phyloP scores from a whole-genome alignment of 1,284 basidiomycete species.

The Ceratobasidium sp. region DNA sequence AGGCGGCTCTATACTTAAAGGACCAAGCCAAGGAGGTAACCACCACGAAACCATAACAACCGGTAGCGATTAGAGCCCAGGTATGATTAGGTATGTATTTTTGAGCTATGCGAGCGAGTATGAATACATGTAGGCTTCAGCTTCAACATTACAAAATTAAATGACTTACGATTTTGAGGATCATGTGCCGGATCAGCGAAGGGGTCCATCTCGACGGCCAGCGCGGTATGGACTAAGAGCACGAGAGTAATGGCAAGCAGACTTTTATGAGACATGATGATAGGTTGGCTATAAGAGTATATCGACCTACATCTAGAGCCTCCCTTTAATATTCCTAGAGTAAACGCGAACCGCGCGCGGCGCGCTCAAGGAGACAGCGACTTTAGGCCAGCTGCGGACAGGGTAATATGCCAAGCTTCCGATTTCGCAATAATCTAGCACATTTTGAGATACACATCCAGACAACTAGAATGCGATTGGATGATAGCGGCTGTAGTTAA shows the following conservation, averaged over 20 bases:
- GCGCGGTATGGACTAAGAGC: neutral
- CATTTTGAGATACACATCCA: no score
- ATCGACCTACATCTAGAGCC: neutral
- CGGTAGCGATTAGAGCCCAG: slow-evolving; percentile 14
- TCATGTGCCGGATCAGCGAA: slow-evolving; percentile 14
- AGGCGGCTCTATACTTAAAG: slow-evolving; percentile 57
- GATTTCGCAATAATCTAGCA: no score
- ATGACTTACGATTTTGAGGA: neutral
- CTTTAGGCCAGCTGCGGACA: neutral
- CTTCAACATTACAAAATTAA: neutral
- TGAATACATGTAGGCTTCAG: neutral
- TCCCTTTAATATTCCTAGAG: neutral
- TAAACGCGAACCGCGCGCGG: slow-evolving; percentile 10
- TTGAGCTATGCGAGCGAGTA: neutral
- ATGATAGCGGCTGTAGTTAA: no score
- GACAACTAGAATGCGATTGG: no score
- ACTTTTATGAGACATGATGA: neutral
- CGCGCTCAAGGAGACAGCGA: neutral
- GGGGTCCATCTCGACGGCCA: neutral
- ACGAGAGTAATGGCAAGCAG: neutral
- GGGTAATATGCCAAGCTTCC: neutral
- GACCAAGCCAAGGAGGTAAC: slow-evolving; percentile 24
- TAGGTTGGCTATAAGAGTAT: neutral
- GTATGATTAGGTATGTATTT: slow-evolving; percentile 27
- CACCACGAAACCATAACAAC: slow-evolving; percentile 1